phyloP scores from a whole-genome alignment of 805 yeast species.

The Saturnispora zaruensis region DNA sequence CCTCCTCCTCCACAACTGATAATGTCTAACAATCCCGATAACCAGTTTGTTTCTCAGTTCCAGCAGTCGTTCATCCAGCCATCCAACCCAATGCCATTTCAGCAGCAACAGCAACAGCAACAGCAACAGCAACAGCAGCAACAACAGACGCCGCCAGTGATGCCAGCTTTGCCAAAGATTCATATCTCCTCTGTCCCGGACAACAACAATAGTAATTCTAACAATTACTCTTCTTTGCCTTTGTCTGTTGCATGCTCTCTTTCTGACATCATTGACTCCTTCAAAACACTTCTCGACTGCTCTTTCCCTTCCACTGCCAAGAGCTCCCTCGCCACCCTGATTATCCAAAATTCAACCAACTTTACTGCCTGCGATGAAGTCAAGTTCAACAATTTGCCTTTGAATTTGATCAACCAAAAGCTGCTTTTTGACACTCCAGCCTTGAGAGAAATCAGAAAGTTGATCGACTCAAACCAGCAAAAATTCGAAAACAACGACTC shows the following conservation, averaged over 20 bases:
- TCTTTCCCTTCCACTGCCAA: neutral
- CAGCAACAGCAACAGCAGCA: neutral
- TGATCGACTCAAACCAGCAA: constrained; percentile 16
- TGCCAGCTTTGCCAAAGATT: neutral
- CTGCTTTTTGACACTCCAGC: neutral
- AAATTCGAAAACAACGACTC: constrained; percentile 17
- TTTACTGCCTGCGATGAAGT: neutral
- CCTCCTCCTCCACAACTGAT: constrained; percentile 2
- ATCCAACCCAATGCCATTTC: neutral
- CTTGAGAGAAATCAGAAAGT: neutral
- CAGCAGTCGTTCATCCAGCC: neutral
- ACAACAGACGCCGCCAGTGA: neutral
- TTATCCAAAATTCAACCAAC: neutral
- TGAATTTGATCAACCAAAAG: neutral
- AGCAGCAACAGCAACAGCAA: constrained; percentile 4
- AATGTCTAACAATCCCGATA: neutral
- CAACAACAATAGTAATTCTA: neutral
- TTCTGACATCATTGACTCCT: neutral
- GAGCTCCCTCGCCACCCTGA: neutral
- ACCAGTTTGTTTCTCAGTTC: neutral
- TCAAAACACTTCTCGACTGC: neutral
- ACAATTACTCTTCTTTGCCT: neutral
- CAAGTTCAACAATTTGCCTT: neutral
- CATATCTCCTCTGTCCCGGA: neutral
- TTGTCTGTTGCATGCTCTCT: neutral